phyloP scores from a whole-genome alignment of 805 yeast genomes.

The Torulaspora franciscae region DNA sequence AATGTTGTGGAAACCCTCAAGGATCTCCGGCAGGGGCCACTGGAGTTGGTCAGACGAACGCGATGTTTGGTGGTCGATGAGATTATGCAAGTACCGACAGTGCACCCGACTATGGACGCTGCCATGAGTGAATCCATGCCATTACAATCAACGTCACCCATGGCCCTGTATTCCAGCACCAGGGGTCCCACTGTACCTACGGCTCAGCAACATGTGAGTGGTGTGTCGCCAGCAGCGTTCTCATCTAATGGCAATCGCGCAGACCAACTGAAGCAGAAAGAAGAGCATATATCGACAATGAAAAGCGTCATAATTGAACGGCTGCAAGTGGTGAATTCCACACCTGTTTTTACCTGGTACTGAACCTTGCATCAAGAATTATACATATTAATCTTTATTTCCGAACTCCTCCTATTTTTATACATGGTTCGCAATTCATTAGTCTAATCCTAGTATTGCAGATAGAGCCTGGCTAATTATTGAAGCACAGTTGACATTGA shows the following conservation, averaged over 20 bases:
- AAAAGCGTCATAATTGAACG: conserved; percentile 56
- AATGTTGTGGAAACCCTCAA: conserved; percentile 65
- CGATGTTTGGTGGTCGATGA: conserved; percentile 58
- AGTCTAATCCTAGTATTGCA: too few species aligned
- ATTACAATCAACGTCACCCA: conserved; percentile 18
- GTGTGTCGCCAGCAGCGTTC: not conserved
- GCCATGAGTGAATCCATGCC: conserved; percentile 44
- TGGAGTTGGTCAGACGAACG: conserved; percentile 58
- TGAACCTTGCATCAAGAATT: conserved; percentile 18
- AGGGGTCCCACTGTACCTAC: not conserved
- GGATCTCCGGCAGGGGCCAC: conserved; percentile 55
- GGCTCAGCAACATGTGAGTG: not conserved
- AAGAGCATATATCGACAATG: conserved; percentile 15
- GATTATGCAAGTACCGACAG: conserved; percentile 50
- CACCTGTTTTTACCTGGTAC: conserved; percentile 69
- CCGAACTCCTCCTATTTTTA: not conserved
- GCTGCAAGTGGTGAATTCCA: conserved; percentile 48
- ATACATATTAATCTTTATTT: not conserved
- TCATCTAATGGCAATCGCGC: not conserved
- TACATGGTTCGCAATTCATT: not conserved
- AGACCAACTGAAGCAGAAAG: not conserved
- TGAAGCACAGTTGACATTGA: too few species aligned
- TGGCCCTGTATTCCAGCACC: conserved; percentile 17
- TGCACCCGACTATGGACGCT: conserved; percentile 37
- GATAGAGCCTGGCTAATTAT: too few species aligned